phyloP scores from a whole-genome alignment of 306 rosid genomes.

The Cucumis melo region DNA sequence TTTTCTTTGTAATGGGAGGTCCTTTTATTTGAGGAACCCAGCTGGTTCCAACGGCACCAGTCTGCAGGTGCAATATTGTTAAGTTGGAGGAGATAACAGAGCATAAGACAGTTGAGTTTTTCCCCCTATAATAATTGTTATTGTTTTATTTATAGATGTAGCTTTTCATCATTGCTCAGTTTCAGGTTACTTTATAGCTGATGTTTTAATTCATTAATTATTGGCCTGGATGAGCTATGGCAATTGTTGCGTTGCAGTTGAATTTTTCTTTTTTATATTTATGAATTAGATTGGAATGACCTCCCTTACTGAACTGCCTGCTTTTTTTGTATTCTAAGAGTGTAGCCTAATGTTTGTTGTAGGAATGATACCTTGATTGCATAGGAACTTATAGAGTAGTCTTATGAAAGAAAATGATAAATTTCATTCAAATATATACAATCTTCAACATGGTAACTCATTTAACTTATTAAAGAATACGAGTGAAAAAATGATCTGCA shows the following conservation, averaged over 20 bases:
- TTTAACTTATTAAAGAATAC: neutral
- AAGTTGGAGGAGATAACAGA: neutral
- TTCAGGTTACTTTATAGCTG: neutral
- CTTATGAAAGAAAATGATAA: neutral
- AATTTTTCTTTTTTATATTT: no score
- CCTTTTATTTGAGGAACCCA: neutral
- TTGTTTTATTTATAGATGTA: neutral
- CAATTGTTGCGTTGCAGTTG: neutral
- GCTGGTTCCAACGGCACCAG: neutral
- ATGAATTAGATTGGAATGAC: neutral
- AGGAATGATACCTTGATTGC: neutral
- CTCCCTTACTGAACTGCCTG: neutral
- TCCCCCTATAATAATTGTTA: neutral
- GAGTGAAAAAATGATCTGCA: neutral
- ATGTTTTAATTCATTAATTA: neutral
- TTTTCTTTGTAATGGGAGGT: neutral
- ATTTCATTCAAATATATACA: neutral
- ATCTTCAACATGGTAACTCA: neutral
- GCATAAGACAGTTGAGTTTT: neutral
- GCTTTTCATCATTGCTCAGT: neutral
- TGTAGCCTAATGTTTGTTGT: neutral
- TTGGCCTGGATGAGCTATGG: neutral
- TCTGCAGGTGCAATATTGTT: neutral
- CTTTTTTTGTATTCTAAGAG: neutral
- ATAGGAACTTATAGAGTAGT: neutral